phyloP scores from a whole-genome alignment of 1,284 basidiomycete species.

The Cystobasidium slooffiae region DNA sequence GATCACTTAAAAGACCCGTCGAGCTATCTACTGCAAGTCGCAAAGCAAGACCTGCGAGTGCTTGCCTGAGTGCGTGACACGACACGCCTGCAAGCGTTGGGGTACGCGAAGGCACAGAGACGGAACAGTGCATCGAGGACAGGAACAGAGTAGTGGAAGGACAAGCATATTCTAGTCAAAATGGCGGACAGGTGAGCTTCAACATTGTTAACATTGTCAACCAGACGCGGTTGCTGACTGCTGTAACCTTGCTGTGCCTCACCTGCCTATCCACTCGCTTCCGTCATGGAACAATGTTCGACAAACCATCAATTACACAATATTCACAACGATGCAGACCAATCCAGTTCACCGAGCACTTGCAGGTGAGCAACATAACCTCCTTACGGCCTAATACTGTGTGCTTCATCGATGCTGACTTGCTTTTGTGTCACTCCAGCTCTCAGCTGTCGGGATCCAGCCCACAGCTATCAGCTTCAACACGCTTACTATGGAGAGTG shows the following conservation, averaged over 20 bases:
- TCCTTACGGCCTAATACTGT: not conserved
- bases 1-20: not conserved
- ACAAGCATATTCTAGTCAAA: constrained; percentile 12
- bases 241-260: not conserved
- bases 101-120: constrained; percentile 11
- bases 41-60: not conserved
- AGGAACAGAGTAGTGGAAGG: constrained; percentile 10
- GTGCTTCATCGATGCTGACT: constrained; percentile 5
- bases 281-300: constrained; percentile 13
- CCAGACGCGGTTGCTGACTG: too few species aligned
- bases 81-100: constrained; percentile 21
- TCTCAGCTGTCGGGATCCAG: constrained; percentile 93
- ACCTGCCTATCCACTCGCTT: not conserved
- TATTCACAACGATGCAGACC: constrained; percentile 16
- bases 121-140: constrained; percentile 12
- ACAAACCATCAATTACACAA: constrained; percentile 1
- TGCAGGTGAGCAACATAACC: constrained; percentile 26
- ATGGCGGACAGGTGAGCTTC: constrained; percentile 43
- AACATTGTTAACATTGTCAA: too few species aligned
- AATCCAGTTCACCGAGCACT: constrained; percentile 46
- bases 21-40: not conserved
- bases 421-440: constrained; percentile 62
- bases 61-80: not conserved
- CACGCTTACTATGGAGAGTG: constrained; percentile 92
- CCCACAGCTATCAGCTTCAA: constrained; percentile 97